Evolutionary conservation across 179 eudicot species (phyloP), one percentile per base, ranked within the genome.

Genomic region (Nepenthes alata): DNA sequence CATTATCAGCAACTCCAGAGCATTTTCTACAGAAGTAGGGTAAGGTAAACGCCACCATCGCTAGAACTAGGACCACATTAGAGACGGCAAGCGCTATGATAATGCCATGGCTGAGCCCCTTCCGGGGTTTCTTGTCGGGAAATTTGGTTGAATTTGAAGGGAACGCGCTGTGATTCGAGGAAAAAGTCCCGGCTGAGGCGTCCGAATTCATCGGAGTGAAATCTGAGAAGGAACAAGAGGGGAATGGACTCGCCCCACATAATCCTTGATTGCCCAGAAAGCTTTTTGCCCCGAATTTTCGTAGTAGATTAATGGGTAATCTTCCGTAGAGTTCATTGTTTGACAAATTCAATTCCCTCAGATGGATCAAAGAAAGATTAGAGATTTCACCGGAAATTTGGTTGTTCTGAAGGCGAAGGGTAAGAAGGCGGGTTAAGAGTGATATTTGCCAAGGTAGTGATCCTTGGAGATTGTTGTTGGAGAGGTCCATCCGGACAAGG

Each of bases 391-490:
- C 97, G 15, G 90, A 78, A 56, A 87, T 59, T 6, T 80, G 87
- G 58, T 89, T 87, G 76, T 81, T 87, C 3, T 83, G 77, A 56
- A 83, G 73, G 14, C 79, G 77, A 16, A 89, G 69, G 12, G 91
- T 85, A 65, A 89, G 63, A 15, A 89, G 63, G 1, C 79, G 73
- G 6, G 75, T 69, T n/a, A 89, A 69, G 2, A 74, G 78, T 1
- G 76, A 62, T 9, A 89, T 6, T 8, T 68, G 69, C 0, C 45
- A 0, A 0, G 96, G 98, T 1, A 91, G 47, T 0, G 67, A 76
- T 12, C 98, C 98, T 11, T 37, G 57, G n/a, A 91, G 72, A 60
- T 91, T 88, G 68, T 91, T 91, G 63, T 86, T 81, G 11, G 96
- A 79, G 12, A 86, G 66, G 65, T 91, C 98, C 4, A 88, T 54